Conservation (phyloP, 2,329 filamentous ascomycete genomes). For the Remersonia thermophila region DNA sequence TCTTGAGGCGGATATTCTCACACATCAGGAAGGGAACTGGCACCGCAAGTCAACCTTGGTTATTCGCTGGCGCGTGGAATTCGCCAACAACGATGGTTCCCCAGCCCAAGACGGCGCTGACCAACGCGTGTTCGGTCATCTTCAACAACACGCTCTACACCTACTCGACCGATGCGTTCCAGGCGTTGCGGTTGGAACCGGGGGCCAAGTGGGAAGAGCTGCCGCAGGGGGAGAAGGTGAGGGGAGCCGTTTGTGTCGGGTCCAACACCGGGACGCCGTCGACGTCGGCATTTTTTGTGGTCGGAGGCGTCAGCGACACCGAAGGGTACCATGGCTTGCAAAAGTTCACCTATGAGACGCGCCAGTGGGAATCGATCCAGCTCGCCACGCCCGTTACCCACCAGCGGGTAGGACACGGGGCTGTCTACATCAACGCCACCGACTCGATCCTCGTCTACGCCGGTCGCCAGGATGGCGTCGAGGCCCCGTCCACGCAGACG, state of each 20-base stretch:
- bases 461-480: conserved; percentile 52
- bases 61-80: conserved; percentile 1
- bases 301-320: conserved; percentile 55
- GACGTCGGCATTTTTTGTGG: conserved; percentile 59
- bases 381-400: conserved; percentile 41
- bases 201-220: conserved; percentile 62
- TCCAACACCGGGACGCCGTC: conserved; percentile 47
- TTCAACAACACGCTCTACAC: conserved; percentile 74
- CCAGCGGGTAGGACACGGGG: conserved; percentile 62
- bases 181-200: conserved; percentile 55
- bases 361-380: conserved; percentile 38
- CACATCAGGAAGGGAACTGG: no score
- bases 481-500: conserved; percentile 54
- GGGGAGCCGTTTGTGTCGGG: conserved; percentile 65
- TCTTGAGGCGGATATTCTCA: no score
- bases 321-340: conserved; percentile 63
- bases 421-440: conserved; percentile 57
- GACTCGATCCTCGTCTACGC: conserved; percentile 71
- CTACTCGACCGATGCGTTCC: conserved; percentile 63
- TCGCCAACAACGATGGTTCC: conserved; percentile 54
- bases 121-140: conserved; percentile 70
- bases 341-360: conserved; percentile 43
- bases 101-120: conserved; percentile 54
- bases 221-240: conserved; percentile 54
- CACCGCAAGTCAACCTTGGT: conserved; percentile 1